A percentile compares a stretch with the other conserved stretches of the same genome.
These are phyloP conservation scores for Phytopythium vexans DNA, from an alignment of 352 stramenopile species.

Conservation along the genomic window DNA sequence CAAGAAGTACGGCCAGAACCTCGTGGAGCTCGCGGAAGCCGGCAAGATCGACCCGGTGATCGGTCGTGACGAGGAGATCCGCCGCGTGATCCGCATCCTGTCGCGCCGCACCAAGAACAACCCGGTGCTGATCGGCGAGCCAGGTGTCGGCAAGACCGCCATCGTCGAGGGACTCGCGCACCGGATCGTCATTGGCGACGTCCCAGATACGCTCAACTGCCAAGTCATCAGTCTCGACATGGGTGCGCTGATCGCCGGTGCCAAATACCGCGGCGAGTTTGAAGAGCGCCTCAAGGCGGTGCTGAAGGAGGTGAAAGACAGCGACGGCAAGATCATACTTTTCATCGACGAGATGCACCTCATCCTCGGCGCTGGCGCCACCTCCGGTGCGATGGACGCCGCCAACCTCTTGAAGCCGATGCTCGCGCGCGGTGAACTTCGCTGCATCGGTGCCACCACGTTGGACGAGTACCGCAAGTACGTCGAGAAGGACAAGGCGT, in stretches of 20 bases:
- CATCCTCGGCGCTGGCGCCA: slow-evolving; percentile 93
- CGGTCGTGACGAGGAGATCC: slow-evolving; percentile 97
- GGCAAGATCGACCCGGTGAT: slow-evolving; percentile 99
- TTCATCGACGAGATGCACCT: slow-evolving; percentile 99
- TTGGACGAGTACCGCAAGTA: slow-evolving; percentile 97
- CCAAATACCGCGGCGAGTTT: slow-evolving; percentile 99
- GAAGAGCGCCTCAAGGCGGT: slow-evolving; percentile 97
- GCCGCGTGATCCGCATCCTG: slow-evolving; percentile 94
- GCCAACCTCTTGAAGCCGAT: slow-evolving; percentile 98
- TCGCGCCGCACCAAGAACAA: slow-evolving; percentile 98
- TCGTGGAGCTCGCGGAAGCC: slow-evolving; percentile 88
- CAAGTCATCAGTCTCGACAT: slow-evolving; percentile 95
- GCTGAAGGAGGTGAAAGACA: slow-evolving; percentile 91
- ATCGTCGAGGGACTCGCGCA: slow-evolving; percentile 95
- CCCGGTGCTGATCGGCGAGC: slow-evolving; percentile 94
- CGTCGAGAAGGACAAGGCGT: slow-evolving; percentile 98
- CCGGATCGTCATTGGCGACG: slow-evolving; percentile 95
- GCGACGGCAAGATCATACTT: slow-evolving; percentile 96
- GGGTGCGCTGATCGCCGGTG: slow-evolving; percentile 94
- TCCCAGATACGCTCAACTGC: slow-evolving; percentile 91
- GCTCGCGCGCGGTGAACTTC: slow-evolving; percentile 94
- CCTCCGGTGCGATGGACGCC: slow-evolving; percentile 94
- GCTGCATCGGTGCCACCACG: slow-evolving; percentile 97
- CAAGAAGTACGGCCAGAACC: slow-evolving; percentile 95
- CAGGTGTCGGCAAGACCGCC: slow-evolving; percentile 96